Evolutionary conservation across 176 grass and related monocot genomes (phyloP).

Genomic region (Bothriochloa decipiens): DNA sequence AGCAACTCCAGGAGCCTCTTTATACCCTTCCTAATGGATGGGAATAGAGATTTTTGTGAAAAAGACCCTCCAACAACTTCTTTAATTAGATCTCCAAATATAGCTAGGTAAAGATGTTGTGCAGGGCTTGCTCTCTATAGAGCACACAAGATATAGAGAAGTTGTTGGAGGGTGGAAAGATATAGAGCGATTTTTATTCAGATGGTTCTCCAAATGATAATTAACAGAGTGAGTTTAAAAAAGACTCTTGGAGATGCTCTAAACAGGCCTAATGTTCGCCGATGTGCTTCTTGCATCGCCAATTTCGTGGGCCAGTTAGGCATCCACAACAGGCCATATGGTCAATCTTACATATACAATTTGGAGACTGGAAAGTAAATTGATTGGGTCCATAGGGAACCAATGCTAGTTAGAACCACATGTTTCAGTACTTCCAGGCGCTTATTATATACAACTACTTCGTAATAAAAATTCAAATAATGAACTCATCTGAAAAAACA

Average conservation of each 20-base stretch:
- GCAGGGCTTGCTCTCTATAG: neutral
- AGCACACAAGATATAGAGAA: neutral
- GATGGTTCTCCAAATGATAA: neutral
- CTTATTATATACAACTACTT: constrained; percentile 17
- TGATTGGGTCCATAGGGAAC: neutral
- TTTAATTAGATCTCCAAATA: no score
- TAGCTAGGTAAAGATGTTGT: no score
- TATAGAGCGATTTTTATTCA: neutral
- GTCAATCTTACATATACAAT: neutral
- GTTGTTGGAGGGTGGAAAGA: neutral
- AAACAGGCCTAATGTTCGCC: no score
- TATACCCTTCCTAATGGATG: no score
- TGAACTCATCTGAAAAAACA: neutral
- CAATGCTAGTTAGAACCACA: neutral
- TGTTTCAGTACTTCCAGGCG: constrained; percentile 1
- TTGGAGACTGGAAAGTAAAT: neutral
- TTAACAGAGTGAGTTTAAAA: no score
- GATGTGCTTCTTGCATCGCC: no score
- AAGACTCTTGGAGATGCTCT: no score
- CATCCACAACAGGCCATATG: neutral
- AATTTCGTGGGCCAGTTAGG: no score
- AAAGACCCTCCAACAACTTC: no score
- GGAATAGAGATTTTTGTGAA: no score
- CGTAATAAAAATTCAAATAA: constrained; percentile 14
- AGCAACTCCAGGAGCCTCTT: no score